Base-by-base conservation (phyloP, 1,284 basidiomycete species). In the Sporisorium scitamineum region DNA sequence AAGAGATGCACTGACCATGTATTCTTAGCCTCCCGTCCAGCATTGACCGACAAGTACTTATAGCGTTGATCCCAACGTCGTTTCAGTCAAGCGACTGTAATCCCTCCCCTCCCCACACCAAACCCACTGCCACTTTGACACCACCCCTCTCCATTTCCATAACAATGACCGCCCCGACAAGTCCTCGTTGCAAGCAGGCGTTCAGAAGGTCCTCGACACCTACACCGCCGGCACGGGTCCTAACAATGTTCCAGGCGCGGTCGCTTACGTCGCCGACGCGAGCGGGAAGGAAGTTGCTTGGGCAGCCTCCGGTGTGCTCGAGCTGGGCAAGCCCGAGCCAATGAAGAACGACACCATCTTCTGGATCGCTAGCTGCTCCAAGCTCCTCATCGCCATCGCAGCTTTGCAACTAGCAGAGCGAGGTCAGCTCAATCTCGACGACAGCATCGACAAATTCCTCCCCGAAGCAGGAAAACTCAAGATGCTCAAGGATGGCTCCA, bases 351-450 rank as follows among this genome's bases (percentile, higher is more conserved):
- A 87, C 73, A 45, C 59, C 27, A 59, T 73, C 47, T 73, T 74
- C 42, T 79, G 77, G 74, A 78, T 84, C 20, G 78, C 69, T 32
- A 79, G 76, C 41, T 78, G 70, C 65, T 85, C 84, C 37, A 86
- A 85, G 77, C 67, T 84, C 32, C 68, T 85, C 57, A 85, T 83
- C 16, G 69, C 77, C 20, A 79, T 85, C 16, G 73, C 85, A n/a
- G 60, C 55, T 22, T 72, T 85, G 52, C 84, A 84, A 65, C 69
- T 84, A 7, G 75, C 78, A 2, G 85, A 85, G 50, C 66, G 63
- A 9, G 83, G 82, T 14, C 57, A 79, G 44, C 53, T 85, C 29
- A 52, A 68, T 22, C 59, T 84, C 18, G 77, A 86, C 54, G 77
- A 79, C 47, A 71, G 76, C 3, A 68, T 55, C 24, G 64, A 58